Percentiles rank a stretch among this genome's conserved stretches.
Conservation (phyloP, 2,329 filamentous ascomycete species). For the Colletotrichum aenigma region DNA sequence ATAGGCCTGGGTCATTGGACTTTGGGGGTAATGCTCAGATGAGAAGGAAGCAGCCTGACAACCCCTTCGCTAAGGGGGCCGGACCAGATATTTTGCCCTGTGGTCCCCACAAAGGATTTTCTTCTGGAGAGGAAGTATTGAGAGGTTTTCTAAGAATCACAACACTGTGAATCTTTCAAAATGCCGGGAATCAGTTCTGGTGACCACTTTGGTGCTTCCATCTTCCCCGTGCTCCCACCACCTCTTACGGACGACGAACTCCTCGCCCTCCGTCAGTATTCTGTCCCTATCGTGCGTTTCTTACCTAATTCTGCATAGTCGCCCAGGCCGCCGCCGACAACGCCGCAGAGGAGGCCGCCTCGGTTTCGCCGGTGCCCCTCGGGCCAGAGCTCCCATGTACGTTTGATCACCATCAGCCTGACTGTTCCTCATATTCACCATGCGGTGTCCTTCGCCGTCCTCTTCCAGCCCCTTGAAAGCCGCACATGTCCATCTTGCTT, state of each 20-base stretch:
- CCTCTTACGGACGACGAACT: no score
- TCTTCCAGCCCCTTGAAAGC: background rate
- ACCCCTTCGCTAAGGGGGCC: fast-evolving
- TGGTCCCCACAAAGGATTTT: background rate
- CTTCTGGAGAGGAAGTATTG: fast-evolving
- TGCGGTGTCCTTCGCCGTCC: no score
- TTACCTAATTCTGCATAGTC: background rate
- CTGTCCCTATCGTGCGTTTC: fast-evolving
- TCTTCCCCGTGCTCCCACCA: fast-evolving
- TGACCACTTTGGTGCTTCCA: background rate
- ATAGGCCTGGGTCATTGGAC: no score
- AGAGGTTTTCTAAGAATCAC: background rate
- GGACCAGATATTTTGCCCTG: fast-evolving
- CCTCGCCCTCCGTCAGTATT: background rate
- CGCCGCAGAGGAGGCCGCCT: no score
- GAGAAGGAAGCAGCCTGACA: background rate
- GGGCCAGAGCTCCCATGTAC: background rate
- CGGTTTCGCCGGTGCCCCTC: background rate
- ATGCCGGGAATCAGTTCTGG: fast-evolving
- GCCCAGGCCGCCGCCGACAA: no score
- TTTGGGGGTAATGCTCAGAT: background rate
- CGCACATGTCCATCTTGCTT: fast-evolving
- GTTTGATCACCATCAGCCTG: background rate
- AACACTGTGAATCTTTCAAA: background rate
- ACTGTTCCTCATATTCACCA: no score